phyloP scores from a whole-genome alignment of 495 filamentous ascomycete genomes.

The Corynascus novoguineensis region DNA sequence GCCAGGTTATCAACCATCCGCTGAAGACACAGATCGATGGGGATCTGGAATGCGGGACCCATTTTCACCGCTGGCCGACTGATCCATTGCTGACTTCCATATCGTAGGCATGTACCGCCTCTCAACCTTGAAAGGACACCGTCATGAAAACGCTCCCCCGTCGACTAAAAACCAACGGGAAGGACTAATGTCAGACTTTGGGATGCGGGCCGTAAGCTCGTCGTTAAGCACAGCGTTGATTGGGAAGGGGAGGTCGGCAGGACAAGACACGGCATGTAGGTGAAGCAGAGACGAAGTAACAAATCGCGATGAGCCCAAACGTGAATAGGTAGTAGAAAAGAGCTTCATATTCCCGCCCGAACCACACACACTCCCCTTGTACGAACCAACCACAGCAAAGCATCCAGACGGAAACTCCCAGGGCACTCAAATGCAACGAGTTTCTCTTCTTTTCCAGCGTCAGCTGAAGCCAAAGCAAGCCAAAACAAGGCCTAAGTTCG shows the following conservation, averaged over 20 bases:
- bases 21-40: too few relatives aligned
- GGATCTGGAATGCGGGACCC: too few relatives aligned
- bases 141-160: too few relatives aligned
- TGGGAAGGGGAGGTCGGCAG: not conserved
- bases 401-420: conserved; percentile 2
- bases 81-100: too few relatives aligned
- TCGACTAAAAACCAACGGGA: too few relatives aligned
- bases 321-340: not conserved
- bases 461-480: not conserved
- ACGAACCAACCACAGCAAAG: not conserved
- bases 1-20: too few relatives aligned
- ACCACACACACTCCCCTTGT: not conserved
- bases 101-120: too few relatives aligned
- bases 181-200: too few relatives aligned
- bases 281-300: not conserved
- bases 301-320: conserved; percentile 1
- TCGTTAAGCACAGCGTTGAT: not conserved
- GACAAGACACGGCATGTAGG: not conserved
- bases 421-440: not conserved
- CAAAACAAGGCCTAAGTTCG: not conserved
- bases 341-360: conserved; percentile 2
- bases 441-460: not conserved
- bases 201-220: not conserved
- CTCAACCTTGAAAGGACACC: too few relatives aligned
- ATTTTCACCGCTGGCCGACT: too few relatives aligned